Evolutionary conservation across 768 basidiomycete genomes (phyloP), one percentile per base, ranked within the genome.

Genomic region (Boletus sp.): DNA sequence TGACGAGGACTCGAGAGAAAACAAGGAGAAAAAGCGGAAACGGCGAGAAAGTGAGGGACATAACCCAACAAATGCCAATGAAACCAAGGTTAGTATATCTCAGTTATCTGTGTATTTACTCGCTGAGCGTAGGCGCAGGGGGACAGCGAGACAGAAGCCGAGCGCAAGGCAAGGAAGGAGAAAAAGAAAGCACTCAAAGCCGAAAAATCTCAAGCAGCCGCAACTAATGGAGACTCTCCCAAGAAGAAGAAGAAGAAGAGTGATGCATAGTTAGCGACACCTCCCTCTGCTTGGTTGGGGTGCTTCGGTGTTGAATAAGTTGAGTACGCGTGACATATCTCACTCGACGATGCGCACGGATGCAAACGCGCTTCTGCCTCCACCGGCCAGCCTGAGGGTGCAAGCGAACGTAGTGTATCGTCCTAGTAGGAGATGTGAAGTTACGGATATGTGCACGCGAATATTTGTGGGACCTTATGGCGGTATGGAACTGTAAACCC

Each of bases 151-250:
- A 90, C 90, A 30, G 88, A 91, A 72, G 89, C 87, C 59, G 90
- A 94, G 71, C 82, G 84, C 57, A 94, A 92, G 74, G 89, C 86
- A 36, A 80, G 83, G 60, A 94, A 95, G 72, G 90, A 86, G 32
- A 80, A 78, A 67, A 92, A 86, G 73, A 86, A 86, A 76, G 89
- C 87, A 2, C 78, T 78, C 62, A 91, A 90, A 70, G 91, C 87
- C 15, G 87, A 87, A 68, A 92, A 92, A 39, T 79, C 80, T 20
- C 79, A 78, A 42, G 76, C 67, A 14, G 75, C 71, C 4, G 79
- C 77, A 14, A 4, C 35, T 10, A 74, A 75, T 17, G 78, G 75
- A 10, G 77, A 76, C 49, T 74, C 77, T 14, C 73, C 78, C 11
- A 75, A 76, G 68, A 80, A 80, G 54, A 80, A 77, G 61, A 73